Evolutionary conservation across 371 early-diverging fungal genomes (phyloP).

Genomic region (Mucor circinelloides): DNA sequence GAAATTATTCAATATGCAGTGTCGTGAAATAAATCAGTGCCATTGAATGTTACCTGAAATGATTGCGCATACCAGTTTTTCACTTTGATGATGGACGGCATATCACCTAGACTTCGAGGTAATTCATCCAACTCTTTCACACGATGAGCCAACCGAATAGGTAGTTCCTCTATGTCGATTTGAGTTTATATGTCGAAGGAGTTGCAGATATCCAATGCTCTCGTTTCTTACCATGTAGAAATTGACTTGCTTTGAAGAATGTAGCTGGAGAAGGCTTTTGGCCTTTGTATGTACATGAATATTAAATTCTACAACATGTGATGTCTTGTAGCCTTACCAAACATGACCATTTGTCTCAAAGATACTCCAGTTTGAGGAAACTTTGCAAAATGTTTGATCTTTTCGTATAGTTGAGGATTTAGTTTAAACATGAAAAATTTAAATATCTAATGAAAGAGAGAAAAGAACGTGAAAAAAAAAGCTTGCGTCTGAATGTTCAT

Average conservation of each 20-base stretch:
- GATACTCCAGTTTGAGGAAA: constrained; percentile 93
- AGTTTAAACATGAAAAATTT: constrained; percentile 52
- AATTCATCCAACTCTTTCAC: constrained; percentile 94
- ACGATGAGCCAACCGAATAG: constrained; percentile 94
- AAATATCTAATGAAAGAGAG: constrained; percentile 1
- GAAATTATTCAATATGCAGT: neutral
- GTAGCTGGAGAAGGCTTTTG: constrained; percentile 81
- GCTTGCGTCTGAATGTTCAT: neutral
- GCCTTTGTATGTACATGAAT: constrained; percentile 50
- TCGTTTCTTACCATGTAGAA: constrained; percentile 67
- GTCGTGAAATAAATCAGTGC: neutral
- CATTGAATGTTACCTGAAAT: constrained; percentile 66
- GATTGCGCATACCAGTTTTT: constrained; percentile 96
- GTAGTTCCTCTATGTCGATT: constrained; percentile 75
- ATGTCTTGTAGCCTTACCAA: constrained; percentile 1
- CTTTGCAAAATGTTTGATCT: constrained; percentile 73
- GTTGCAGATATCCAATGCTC: neutral
- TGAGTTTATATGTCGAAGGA: neutral
- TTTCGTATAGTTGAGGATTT: constrained; percentile 65
- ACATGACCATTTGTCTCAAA: constrained; percentile 70
- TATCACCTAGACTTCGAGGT: constrained; percentile 82
- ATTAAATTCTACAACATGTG: neutral
- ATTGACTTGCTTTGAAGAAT: constrained; percentile 89
- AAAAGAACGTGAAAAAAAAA: constrained; percentile 5
- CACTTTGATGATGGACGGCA: constrained; percentile 90